Percentiles rank a stretch among this genome's conserved stretches.
Evolutionary conservation across 306 rosid genomes (phyloP).

Genomic region (Datisca glomerata): DNA sequence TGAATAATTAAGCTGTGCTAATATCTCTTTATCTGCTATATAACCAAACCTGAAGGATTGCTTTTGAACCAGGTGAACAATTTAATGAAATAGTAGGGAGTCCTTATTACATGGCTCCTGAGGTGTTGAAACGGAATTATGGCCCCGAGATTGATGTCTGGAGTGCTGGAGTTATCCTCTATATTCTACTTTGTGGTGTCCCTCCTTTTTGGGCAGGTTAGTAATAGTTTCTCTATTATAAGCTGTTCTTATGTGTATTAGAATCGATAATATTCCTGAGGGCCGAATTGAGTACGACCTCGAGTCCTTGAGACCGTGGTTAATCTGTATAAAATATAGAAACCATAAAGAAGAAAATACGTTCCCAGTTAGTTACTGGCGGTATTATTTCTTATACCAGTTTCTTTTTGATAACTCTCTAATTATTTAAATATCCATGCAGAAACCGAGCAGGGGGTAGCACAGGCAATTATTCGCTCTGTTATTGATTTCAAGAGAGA

Average conservation of each 20-base stretch:
- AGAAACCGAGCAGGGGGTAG: slow-evolving; percentile 56
- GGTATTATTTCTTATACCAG: background rate
- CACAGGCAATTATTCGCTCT: slow-evolving; percentile 44
- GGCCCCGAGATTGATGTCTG: slow-evolving; percentile 86
- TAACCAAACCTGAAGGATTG: background rate
- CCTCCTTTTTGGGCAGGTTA: slow-evolving; percentile 97
- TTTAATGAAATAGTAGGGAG: slow-evolving; percentile 67
- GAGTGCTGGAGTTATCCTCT: slow-evolving; percentile 86
- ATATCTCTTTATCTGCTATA: background rate
- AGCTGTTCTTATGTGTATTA: background rate
- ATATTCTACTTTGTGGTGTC: slow-evolving; percentile 69
- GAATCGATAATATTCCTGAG: background rate
- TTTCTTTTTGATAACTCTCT: background rate
- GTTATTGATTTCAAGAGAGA: slow-evolving; percentile 41
- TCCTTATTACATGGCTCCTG: slow-evolving; percentile 89
- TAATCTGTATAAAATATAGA: background rate
- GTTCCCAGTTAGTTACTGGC: background rate
- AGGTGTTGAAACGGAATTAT: slow-evolving; percentile 65
- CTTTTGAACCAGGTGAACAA: slow-evolving; percentile 22
- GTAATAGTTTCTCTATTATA: slow-evolving; percentile 6
- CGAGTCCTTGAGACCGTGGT: too few relatives aligned
- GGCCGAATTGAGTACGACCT: background rate
- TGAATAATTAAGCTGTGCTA: too few relatives aligned
- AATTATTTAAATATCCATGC: slow-evolving; percentile 13
- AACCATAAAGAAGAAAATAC: background rate